Base-by-base conservation (phyloP, 805 yeast genomes). In the Saccharomycopsis oosterbeekiorum region DNA sequence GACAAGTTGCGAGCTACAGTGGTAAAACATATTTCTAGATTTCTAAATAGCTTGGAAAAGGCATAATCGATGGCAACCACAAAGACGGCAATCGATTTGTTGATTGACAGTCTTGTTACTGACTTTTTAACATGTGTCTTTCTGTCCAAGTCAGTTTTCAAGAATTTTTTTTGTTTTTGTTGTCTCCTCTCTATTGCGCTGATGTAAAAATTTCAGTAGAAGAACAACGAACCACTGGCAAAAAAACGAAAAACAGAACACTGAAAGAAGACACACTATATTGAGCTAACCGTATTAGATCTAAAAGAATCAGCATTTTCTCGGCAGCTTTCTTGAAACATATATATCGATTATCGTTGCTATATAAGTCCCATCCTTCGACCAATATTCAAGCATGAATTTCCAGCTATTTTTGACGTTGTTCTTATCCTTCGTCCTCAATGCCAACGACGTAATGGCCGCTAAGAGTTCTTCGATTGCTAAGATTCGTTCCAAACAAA, bases 401-500 rank as follows among this genome's bases (percentile, higher is more conserved):
- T 19, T 42, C 29, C 34, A 14, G 17, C 12, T 42, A 15, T 26
- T 58, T 21, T 53, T 58, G 29, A 53, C 60, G 26, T 26, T 58
- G 10, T 29, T 58, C 1, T 24, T 53, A n/a, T 19, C 58, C 39
- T 26, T 10, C 12, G 34, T 60, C 1, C 17, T 60, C 15, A 41
- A 50, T n/a, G 24, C 39, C 12, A 37, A 43, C 26, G 42, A 19
- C 9, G 63, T 60, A 8, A 42, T 58, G 37, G 37, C 47, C 15
- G 36, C 61, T 9, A 26, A 47, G n/a, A 24, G 53, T n/a, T 40
- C 62, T 15, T 55, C 55, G 21, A 50, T 58, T 11, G 14, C 59
- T 9, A 58, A 63, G 26, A 24, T 60, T 19, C 54, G 62, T n/a
- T 17, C 41, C 17, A 61, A 64, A 41, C 55, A 43, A 14, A 64